Percentiles rank a stretch among this genome's conserved stretches.
phyloP scores from a whole-genome alignment of 1,284 basidiomycete species.

The Puccinia triticina region DNA sequence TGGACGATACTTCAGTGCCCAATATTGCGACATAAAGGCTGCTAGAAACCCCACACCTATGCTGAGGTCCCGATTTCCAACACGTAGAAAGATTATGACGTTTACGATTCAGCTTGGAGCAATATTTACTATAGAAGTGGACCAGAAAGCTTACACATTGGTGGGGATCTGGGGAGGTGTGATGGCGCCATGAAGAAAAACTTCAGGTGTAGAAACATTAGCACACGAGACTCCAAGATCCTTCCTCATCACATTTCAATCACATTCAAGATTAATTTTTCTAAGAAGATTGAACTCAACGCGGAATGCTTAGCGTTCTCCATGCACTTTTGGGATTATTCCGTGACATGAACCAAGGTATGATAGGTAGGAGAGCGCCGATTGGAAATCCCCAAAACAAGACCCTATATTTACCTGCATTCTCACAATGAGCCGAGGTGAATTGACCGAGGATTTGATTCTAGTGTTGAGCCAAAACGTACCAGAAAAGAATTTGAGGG shows the following conservation, averaged over 20 bases:
- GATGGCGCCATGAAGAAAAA: conserved; percentile 53
- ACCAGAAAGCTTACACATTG: conserved; percentile 54
- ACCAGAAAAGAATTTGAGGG: conserved; percentile 48
- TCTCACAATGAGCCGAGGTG: background rate
- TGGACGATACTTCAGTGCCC: conserved; percentile 55
- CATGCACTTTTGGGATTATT: conserved; percentile 54
- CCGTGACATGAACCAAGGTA: conserved; percentile 57
- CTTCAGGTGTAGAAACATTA: conserved; percentile 6
- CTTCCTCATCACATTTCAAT: background rate
- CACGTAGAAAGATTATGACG: background rate
- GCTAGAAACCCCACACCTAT: conserved; percentile 56
- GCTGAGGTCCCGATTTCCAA: conserved; percentile 35
- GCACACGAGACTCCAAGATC: background rate
- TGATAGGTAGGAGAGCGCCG: conserved; percentile 56
- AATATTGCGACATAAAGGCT: conserved; percentile 57
- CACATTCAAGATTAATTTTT: background rate
- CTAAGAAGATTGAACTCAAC: conserved; percentile 41
- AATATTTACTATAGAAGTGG: background rate
- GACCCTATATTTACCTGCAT: conserved; percentile 43
- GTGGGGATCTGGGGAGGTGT: conserved; percentile 57
- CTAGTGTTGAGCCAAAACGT: background rate
- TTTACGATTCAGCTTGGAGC: background rate
- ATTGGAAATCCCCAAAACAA: conserved; percentile 57
- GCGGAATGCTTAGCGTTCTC: conserved; percentile 56
- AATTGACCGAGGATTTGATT: background rate